Conservation (phyloP, 257 asterid genomes). For the Asclepias syriaca region DNA sequence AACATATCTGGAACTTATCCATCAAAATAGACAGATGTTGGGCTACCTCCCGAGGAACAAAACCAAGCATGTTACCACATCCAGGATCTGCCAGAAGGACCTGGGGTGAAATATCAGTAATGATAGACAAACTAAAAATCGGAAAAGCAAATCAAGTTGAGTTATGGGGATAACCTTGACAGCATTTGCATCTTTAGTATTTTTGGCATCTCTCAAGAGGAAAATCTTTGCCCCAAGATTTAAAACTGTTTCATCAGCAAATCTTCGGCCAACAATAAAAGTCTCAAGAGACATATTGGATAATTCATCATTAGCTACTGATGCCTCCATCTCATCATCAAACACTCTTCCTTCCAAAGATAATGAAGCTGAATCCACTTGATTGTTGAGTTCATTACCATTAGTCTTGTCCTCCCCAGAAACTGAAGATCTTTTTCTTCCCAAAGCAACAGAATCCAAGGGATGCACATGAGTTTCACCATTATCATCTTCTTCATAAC, state of each 20-base stretch:
- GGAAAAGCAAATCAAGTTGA: constrained; percentile 12
- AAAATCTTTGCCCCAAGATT: constrained; percentile 42
- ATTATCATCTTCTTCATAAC: constrained; percentile 23
- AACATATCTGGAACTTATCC: constrained; percentile 54
- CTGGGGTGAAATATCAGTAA: constrained; percentile 34
- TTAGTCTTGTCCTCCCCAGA: constrained; percentile 18
- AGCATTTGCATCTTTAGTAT: constrained; percentile 73
- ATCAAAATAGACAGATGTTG: constrained; percentile 69
- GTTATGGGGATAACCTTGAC: constrained; percentile 52
- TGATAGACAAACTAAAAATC: constrained; percentile 4
- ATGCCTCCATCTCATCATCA: constrained; percentile 26
- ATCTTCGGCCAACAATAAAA: constrained; percentile 80
- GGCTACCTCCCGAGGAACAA: constrained; percentile 78
- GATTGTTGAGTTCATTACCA: constrained; percentile 22
- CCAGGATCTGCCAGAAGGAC: constrained; percentile 56
- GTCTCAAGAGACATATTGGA: constrained; percentile 50
- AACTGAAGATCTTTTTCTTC: constrained; percentile 18
- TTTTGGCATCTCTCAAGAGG: constrained; percentile 70
- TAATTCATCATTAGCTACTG: constrained; percentile 27
- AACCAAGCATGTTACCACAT: constrained; percentile 55
- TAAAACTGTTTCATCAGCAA: constrained; percentile 43
- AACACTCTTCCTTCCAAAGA: constrained; percentile 25
- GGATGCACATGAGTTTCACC: constrained; percentile 3
- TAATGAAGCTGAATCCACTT: constrained; percentile 20
- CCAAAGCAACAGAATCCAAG: constrained; percentile 13